Evolutionary conservation across 805 yeast genomes (phyloP).

Genomic region (Kregervanrija fluxuum): DNA sequence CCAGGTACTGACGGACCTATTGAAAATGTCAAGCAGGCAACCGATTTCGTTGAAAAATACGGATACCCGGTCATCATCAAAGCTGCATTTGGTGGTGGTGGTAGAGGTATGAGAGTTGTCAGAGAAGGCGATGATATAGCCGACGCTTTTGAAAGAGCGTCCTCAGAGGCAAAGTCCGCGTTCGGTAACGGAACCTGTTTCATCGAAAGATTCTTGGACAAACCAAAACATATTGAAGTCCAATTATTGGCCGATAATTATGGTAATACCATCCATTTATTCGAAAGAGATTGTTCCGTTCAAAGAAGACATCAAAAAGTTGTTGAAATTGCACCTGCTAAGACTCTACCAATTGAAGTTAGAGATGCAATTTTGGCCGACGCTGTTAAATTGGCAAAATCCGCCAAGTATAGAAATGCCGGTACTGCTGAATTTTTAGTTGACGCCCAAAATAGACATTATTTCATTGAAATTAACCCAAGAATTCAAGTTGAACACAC

Average conservation of each 20-base stretch:
- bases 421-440: slow-evolving; percentile 98
- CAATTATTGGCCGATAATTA: slow-evolving; percentile 89
- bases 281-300: slow-evolving; percentile 98
- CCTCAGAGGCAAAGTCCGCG: slow-evolving; percentile 90
- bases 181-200: slow-evolving; percentile 98
- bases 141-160: slow-evolving; percentile 91
- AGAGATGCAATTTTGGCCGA: slow-evolving; percentile 91
- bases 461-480: slow-evolving; percentile 97
- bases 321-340: slow-evolving; percentile 97
- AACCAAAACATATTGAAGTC: slow-evolving; percentile 96
- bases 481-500: slow-evolving; percentile 98
- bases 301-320: slow-evolving; percentile 99
- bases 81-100: slow-evolving; percentile 99
- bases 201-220: slow-evolving; percentile 90
- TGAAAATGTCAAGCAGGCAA: slow-evolving; percentile 69
- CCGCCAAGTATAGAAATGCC: slow-evolving; percentile 90
- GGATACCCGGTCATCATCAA: slow-evolving; percentile 96
- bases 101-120: slow-evolving; percentile 99
- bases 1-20: slow-evolving; percentile 99
- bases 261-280: slow-evolving; percentile 92
- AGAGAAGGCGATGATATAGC: slow-evolving; percentile 89
- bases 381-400: slow-evolving; percentile 85
- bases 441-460: slow-evolving; percentile 88
- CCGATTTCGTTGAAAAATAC: slow-evolving; percentile 67
- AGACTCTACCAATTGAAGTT: slow-evolving; percentile 72